phyloP scores from a whole-genome alignment of 2,329 filamentous ascomycete species.

The Colletotrichum siamense region DNA sequence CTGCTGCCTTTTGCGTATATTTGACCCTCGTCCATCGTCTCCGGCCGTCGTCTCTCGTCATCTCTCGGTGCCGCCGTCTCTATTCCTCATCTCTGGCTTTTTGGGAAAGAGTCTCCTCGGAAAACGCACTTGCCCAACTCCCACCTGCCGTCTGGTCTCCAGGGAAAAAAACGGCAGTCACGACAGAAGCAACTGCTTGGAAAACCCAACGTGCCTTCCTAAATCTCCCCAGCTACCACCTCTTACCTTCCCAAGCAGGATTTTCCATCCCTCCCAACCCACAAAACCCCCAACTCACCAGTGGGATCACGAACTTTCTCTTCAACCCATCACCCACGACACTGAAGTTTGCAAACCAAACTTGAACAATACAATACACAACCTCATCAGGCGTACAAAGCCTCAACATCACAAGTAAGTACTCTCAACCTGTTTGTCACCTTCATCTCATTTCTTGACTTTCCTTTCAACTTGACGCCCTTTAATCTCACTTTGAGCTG shows the following conservation, averaged over 20 bases:
- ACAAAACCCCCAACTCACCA: background rate
- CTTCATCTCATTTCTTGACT: background rate
- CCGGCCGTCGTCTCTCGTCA: background rate
- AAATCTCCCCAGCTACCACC: background rate
- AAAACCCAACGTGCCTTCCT: background rate
- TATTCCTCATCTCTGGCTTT: background rate
- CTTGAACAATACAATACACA: background rate
- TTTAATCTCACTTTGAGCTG: background rate
- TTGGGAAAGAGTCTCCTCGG: background rate
- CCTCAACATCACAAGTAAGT: background rate
- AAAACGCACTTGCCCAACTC: background rate
- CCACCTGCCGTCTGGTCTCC: background rate
- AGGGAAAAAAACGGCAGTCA: background rate
- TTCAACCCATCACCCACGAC: background rate
- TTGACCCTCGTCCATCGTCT: background rate
- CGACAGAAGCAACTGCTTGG: background rate
- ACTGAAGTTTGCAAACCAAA: background rate
- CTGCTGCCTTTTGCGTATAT: background rate
- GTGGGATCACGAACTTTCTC: background rate
- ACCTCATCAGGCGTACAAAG: background rate
- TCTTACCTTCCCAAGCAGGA: background rate
- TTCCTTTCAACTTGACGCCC: background rate
- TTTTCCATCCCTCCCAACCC: background rate
- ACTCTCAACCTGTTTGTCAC: background rate
- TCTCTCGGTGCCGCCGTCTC: background rate